A percentile compares a stretch with the other conserved stretches of the same genome.
Conservation (phyloP, 495 filamentous ascomycete genomes). For the Umbilicaria muhlenbergii region DNA sequence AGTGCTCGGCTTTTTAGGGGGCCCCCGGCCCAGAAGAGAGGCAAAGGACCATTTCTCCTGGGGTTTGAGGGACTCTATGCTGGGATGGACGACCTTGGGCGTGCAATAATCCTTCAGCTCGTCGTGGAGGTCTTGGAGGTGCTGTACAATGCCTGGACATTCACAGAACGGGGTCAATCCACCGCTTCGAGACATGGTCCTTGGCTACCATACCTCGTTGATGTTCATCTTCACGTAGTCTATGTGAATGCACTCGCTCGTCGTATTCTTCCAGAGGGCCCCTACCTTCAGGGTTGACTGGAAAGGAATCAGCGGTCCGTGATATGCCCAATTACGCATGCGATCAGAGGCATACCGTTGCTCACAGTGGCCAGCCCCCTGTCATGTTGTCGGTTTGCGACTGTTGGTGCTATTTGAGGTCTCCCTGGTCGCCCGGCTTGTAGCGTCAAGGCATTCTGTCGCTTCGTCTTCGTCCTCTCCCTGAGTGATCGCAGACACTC, state of each 20-base stretch:
- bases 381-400: too few relatives aligned
- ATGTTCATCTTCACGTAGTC: constrained; percentile 73
- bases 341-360: too few relatives aligned
- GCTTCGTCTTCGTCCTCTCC: too few relatives aligned
- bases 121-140: constrained; percentile 77
- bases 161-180: neutral
- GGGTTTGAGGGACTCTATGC: constrained; percentile 49
- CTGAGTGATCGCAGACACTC: too few relatives aligned
- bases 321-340: too few relatives aligned
- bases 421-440: too few relatives aligned
- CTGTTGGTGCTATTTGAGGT: too few relatives aligned
- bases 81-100: constrained; percentile 60
- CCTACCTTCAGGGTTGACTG: constrained; percentile 14
- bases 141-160: constrained; percentile 60
- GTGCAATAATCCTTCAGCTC: constrained; percentile 60
- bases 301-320: too few relatives aligned
- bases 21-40: constrained; percentile 45
- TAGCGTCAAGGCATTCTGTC: too few relatives aligned
- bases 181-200: neutral
- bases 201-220: constrained; percentile 55
- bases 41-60: constrained; percentile 41
- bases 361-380: too few relatives aligned
- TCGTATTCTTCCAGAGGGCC: constrained; percentile 86
- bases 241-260: constrained; percentile 50
- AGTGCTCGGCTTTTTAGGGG: constrained; percentile 21